Evolutionary conservation across 1,139 yeast species (phyloP), one percentile per base, ranked within the genome.

Genomic region (Saccharomyces hybrid): DNA sequence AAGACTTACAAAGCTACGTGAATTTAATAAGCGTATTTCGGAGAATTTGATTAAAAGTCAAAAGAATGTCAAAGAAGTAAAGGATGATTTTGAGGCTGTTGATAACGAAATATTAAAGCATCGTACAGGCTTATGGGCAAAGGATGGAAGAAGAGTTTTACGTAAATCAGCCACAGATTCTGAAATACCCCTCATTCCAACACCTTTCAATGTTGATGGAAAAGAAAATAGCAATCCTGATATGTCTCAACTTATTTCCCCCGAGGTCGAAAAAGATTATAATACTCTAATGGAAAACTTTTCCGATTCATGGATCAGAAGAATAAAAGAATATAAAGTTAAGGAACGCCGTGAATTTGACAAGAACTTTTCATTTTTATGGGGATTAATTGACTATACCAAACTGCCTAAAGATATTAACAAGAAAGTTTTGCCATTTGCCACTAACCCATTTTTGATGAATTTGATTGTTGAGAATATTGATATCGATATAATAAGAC

Each of bases 301-400:
- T 44, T 80, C 93, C 0, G 75, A 75, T 21, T 81, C 95, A 0
- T 91, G 98, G 98, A 78, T 86, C 64, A 72, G 80, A 54, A 78
- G 86, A 57, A 80, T 85, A 1, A 72, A 74, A 50, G 73, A 73
- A 3, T 83, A 76, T 62, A 77, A 74, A 57, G 58, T 62, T 0
- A 71, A 72, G 53, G 69, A 80, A 56, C 72, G 73, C 34, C 70
- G 73, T 12, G 82, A 82, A 38, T 76, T 87, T 14, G 68, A 73
- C 4, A 71, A 74, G n/a, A 83, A 83, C 63, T 78, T 80, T 58
- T 73, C 75, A 26, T 80, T 74, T 54, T 64, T 83, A 24, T 82
- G 81, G 75, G 82, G 83, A 11, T 61, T 67, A 8, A 71, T 77
- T 24, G 74, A 75, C 21, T 64, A 72, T 9, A 71, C 77, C 5